Conservation (phyloP, 371 early-diverging fungal genomes). For the Mycotypha africana region DNA sequence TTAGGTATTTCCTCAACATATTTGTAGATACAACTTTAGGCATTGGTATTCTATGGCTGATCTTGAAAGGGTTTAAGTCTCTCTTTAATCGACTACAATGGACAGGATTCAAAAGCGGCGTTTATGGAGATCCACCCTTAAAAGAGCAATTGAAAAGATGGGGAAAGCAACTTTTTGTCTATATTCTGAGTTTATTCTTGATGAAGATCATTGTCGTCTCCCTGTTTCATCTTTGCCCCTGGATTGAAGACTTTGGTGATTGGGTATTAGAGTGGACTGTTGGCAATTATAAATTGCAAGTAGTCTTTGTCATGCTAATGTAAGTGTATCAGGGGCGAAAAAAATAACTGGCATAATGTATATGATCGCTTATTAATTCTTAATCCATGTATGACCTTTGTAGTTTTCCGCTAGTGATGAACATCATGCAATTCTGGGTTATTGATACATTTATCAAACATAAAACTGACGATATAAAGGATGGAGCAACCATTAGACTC, state of each 20-base stretch:
- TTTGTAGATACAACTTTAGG: constrained; percentile 66
- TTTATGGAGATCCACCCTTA: constrained; percentile 61
- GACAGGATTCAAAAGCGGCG: constrained; percentile 53
- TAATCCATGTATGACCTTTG: no score
- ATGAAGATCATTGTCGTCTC: constrained; percentile 59
- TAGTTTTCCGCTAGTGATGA: constrained; percentile 53
- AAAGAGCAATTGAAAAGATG: constrained; percentile 42
- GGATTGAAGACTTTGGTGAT: constrained; percentile 52
- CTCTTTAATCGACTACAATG: constrained; percentile 23
- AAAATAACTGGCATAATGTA: no score
- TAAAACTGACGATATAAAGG: constrained; percentile 18
- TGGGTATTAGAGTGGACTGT: constrained; percentile 55
- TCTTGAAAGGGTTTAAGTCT: constrained; percentile 42
- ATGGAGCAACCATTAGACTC: constrained; percentile 7
- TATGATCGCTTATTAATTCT: not conserved
- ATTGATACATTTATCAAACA: constrained; percentile 63
- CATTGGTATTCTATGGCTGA: constrained; percentile 55
- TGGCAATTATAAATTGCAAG: constrained; percentile 52
- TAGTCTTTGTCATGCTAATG: constrained; percentile 62
- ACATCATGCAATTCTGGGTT: constrained; percentile 63
- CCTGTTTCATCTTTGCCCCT: constrained; percentile 43
- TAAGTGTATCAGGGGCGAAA: constrained; percentile 5
- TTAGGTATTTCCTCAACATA: constrained; percentile 71
- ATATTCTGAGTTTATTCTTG: constrained; percentile 44
- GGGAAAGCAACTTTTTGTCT: constrained; percentile 54